Evolutionary conservation across 495 filamentous ascomycete species (phyloP).

Genomic region (Neurospora sp.): DNA sequence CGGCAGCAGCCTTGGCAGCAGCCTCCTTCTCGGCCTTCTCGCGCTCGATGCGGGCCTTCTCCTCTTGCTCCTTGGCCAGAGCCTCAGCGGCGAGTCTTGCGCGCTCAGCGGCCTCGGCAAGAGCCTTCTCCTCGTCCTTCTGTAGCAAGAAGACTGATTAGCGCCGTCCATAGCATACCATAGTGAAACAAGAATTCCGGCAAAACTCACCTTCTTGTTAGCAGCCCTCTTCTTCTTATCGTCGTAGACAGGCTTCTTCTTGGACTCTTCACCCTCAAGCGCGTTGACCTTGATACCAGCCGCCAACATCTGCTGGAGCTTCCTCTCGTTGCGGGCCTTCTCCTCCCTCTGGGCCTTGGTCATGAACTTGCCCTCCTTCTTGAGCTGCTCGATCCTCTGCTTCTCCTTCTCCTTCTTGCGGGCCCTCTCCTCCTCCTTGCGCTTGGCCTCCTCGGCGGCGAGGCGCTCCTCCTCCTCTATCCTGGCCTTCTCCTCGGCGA

Average conservation of each 20-base stretch:
- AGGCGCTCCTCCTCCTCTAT: constrained; percentile 57
- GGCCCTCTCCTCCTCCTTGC: constrained; percentile 43
- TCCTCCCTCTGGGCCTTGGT: constrained; percentile 90
- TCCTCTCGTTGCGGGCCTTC: constrained; percentile 70
- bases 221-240: constrained; percentile 61
- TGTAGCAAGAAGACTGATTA: constrained; percentile 19
- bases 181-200: not conserved
- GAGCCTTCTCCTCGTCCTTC: constrained; percentile 57
- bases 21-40: constrained; percentile 43
- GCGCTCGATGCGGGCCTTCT: constrained; percentile 39
- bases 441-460: constrained; percentile 60
- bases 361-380: constrained; percentile 88
- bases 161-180: not conserved
- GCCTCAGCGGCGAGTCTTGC: constrained; percentile 54
- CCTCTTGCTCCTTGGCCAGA: constrained; percentile 49
- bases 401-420: constrained; percentile 92
- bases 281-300: constrained; percentile 77
- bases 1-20: constrained; percentile 46
- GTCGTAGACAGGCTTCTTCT: constrained; percentile 66
- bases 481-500: constrained; percentile 65
- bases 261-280: constrained; percentile 44
- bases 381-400: constrained; percentile 89
- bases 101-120: constrained; percentile 64
- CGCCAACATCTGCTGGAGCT: constrained; percentile 89
- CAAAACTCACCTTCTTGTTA: constrained; percentile 50